These are phyloP conservation scores for Pythium guiyangense DNA, from an alignment of 352 stramenopile species.

Conservation along the genomic window DNA sequence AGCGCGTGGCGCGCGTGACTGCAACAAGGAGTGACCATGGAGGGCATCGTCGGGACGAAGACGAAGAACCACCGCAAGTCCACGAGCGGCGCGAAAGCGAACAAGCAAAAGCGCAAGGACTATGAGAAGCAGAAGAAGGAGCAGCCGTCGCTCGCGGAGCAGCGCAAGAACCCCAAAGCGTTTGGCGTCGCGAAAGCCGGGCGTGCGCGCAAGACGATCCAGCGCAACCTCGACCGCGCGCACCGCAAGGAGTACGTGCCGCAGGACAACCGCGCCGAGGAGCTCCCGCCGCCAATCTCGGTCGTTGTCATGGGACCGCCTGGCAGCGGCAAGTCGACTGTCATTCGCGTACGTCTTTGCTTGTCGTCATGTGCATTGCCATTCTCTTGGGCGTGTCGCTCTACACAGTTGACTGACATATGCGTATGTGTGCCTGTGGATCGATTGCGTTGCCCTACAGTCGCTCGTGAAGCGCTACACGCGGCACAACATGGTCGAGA, in stretches of 20 bases:
- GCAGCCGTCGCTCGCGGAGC: constrained; percentile 78
- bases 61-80: constrained; percentile 79
- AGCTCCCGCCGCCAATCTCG: constrained; percentile 90
- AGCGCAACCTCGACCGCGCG: constrained; percentile 96
- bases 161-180: constrained; percentile 96
- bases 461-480: constrained; percentile 99
- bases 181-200: constrained; percentile 97
- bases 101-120: constrained; percentile 94
- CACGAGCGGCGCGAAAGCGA: constrained; percentile 89
- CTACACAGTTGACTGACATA: not conserved
- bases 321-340: constrained; percentile 96
- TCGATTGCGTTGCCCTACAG: constrained; percentile 15
- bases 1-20: not conserved
- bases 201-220: constrained; percentile 93
- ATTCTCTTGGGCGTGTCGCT: too few species aligned
- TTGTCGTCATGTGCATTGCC: not conserved
- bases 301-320: constrained; percentile 98
- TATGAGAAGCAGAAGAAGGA: constrained; percentile 84
- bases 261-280: constrained; percentile 76
- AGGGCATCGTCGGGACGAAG: constrained; percentile 26
- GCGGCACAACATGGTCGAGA: constrained; percentile 95
- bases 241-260: constrained; percentile 98
- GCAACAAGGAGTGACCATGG: constrained; percentile 5
- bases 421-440: not conserved
- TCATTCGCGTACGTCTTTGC: constrained; percentile 85